These are phyloP conservation scores for Oenanthe sinensis DNA, from an alignment of 129 eudicot species.

Conservation along the genomic window DNA sequence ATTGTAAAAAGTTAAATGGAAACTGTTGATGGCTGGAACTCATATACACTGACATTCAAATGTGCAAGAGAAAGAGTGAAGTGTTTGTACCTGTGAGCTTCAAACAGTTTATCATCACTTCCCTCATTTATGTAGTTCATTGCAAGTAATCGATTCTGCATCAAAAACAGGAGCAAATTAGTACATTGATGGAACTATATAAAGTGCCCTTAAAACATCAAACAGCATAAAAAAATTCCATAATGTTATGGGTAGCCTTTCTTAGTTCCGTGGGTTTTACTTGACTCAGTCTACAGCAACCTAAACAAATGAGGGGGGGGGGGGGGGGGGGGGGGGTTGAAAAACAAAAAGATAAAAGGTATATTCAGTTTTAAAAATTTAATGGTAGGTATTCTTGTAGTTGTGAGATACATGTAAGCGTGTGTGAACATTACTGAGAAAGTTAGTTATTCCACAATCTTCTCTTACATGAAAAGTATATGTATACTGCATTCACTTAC, in stretches of 20 bases:
- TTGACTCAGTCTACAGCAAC: neutral
- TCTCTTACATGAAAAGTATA: neutral
- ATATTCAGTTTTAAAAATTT: neutral
- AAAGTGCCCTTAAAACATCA: neutral
- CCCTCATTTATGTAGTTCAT: constrained; percentile 97
- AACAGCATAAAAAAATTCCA: neutral
- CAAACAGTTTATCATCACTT: constrained; percentile 71
- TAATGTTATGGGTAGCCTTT: neutral
- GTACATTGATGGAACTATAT: constrained; percentile 1
- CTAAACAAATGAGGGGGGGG: neutral
- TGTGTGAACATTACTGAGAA: neutral
- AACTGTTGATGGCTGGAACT: neutral
- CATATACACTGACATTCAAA: neutral
- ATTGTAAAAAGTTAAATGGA: neutral
- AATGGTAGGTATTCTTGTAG: neutral
- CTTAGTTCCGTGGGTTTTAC: neutral
- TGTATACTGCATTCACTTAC: neutral
- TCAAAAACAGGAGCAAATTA: constrained; percentile 14
- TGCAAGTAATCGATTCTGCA: constrained; percentile 94
- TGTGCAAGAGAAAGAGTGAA: neutral
- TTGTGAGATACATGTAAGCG: neutral
- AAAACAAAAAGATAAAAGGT: neutral
- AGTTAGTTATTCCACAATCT: neutral
- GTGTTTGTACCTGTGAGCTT: constrained; percentile 73
- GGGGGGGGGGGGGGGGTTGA: neutral